Evolutionary conservation across 2,329 filamentous ascomycete species (phyloP).

Genomic region (Scedosporium apiospermum): DNA sequence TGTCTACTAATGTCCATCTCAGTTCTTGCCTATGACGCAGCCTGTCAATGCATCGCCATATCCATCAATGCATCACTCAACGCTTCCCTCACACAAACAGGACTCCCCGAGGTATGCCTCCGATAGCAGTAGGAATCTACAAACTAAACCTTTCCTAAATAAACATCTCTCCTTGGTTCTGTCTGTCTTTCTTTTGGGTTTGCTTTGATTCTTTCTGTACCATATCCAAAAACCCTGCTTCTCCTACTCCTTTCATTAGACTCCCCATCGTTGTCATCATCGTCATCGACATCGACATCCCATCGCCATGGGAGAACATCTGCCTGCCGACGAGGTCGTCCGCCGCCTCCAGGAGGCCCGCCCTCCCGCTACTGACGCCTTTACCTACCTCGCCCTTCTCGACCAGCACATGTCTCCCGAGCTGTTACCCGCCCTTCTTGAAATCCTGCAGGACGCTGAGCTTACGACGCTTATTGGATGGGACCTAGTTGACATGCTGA

Average conservation of each 20-base stretch:
- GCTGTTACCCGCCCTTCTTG: slow-evolving; percentile 57
- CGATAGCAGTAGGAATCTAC: too few relatives aligned
- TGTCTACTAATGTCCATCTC: too few relatives aligned
- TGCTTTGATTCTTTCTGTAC: not conserved
- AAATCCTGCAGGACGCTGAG: slow-evolving; percentile 57
- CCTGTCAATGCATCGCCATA: too few relatives aligned
- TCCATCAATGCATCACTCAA: too few relatives aligned
- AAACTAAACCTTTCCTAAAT: too few relatives aligned
- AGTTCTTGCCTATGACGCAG: too few relatives aligned
- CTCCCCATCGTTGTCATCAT: not conserved
- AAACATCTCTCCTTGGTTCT: too few relatives aligned
- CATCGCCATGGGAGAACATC: not conserved
- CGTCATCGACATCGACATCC: not conserved
- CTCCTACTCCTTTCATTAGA: not conserved
- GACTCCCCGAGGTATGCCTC: too few relatives aligned
- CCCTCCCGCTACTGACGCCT: slow-evolving; percentile 50
- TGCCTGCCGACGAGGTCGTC: slow-evolving; percentile 26
- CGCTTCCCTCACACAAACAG: too few relatives aligned
- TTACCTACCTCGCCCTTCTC: slow-evolving; percentile 71
- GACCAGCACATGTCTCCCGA: slow-evolving; percentile 62
- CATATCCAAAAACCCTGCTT: not conserved
- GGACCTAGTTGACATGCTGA: slow-evolving; percentile 70
- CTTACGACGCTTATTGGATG: slow-evolving; percentile 72
- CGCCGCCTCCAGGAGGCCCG: slow-evolving; percentile 37
- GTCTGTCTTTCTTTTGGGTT: too few relatives aligned